Conservation (phyloP, 176 grass and related monocot species). For the Cenchrus purpureus region DNA sequence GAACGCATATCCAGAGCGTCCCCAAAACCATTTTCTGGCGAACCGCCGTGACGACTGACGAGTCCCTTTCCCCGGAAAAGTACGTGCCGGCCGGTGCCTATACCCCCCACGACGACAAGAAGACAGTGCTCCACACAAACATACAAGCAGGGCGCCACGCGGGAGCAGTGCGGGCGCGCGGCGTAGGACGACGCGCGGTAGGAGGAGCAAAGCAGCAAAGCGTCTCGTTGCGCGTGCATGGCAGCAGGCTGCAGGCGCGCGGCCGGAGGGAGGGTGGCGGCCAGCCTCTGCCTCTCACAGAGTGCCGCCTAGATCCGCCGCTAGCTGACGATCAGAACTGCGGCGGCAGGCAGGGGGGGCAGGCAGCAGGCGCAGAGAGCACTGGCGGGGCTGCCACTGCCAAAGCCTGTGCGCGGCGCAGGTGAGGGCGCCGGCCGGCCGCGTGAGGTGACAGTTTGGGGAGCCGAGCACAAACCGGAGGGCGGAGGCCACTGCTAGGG, state of each 20-base stretch:
- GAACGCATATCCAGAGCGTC: too few species aligned
- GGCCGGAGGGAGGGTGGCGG: constrained; percentile 38
- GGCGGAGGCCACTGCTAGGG: neutral
- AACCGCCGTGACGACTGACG: constrained; percentile 31
- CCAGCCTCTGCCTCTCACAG: neutral
- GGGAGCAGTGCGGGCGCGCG: neutral
- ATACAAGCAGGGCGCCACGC: constrained; percentile 38
- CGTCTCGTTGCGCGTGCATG: constrained; percentile 51
- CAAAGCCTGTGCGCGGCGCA: constrained; percentile 43
- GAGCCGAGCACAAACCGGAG: neutral
- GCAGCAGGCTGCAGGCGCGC: constrained; percentile 13
- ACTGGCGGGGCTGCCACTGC: constrained; percentile 21
- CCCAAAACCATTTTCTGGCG: neutral
- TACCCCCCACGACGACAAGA: constrained; percentile 46
- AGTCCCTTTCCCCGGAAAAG: constrained; percentile 46
- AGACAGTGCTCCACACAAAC: constrained; percentile 31
- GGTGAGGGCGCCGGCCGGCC: constrained; percentile 30
- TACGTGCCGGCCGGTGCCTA: constrained; percentile 8
- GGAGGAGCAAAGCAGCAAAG: constrained; percentile 6
- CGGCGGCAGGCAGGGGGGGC: constrained; percentile 4
- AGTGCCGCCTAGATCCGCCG: constrained; percentile 34
- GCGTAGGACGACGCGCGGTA: neutral
- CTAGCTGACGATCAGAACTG: constrained; percentile 56
- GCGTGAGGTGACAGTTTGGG: constrained; percentile 28
- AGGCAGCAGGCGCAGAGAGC: constrained; percentile 26